phyloP scores from a whole-genome alignment of 1,284 basidiomycete genomes.

The Chalciporus sp. region DNA sequence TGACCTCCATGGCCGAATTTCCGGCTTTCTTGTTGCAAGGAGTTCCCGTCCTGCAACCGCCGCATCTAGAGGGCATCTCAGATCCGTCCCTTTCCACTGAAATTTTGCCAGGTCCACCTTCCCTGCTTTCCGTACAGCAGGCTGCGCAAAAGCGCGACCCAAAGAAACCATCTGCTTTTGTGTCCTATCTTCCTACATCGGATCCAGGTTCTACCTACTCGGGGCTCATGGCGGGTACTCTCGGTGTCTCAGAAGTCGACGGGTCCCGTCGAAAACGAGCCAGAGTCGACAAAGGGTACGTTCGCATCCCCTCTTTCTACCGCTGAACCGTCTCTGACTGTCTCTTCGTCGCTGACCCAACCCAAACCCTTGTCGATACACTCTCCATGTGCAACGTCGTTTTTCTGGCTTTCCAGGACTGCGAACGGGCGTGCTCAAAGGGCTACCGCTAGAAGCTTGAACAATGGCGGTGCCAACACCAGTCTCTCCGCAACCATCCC shows the following conservation, averaged over 20 bases:
- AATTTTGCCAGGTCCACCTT: conserved; percentile 80
- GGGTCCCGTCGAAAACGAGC: conserved; percentile 71
- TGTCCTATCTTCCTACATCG: conserved; percentile 76
- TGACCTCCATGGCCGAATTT: conserved; percentile 68
- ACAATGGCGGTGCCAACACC: conserved; percentile 37
- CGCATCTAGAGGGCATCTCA: conserved; percentile 68
- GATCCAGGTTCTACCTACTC: conserved; percentile 84
- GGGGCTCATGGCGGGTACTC: conserved; percentile 65
- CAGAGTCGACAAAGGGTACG: conserved; percentile 71
- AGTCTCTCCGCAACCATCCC: conserved; percentile 35
- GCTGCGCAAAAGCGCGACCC: conserved; percentile 69
- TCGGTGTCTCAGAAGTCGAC: conserved; percentile 58
- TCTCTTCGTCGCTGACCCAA: conserved; percentile 17
- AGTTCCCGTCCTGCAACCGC: conserved; percentile 68
- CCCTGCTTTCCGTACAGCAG: conserved; percentile 67
- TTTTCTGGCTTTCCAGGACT: conserved; percentile 39
- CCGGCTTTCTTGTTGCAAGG: conserved; percentile 69
- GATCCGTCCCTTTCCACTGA: conserved; percentile 77
- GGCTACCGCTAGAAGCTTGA: conserved; percentile 69
- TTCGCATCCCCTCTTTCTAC: conserved; percentile 27
- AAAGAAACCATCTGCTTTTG: conserved; percentile 63
- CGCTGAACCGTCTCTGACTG: conserved; percentile 20
- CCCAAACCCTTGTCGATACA: conserved; percentile 27
- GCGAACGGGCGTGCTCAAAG: conserved; percentile 71
- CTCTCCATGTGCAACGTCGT: conserved; percentile 19